phyloP scores from a whole-genome alignment of 1,284 basidiomycete species.

The Puccinia sorghi region DNA sequence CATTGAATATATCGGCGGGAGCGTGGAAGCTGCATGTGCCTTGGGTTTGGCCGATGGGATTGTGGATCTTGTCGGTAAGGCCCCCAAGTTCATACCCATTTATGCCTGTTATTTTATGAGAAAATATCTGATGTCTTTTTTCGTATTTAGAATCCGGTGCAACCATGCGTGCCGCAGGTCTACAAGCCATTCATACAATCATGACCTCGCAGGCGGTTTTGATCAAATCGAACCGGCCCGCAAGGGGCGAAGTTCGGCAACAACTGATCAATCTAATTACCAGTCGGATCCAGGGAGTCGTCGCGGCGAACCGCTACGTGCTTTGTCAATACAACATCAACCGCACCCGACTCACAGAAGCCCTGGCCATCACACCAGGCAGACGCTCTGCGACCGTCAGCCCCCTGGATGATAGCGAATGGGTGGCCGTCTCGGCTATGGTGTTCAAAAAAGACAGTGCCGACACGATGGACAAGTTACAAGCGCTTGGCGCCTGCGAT shows the following conservation, averaged over 20 bases:
- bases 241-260: constrained; percentile 62
- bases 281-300: constrained; percentile 73
- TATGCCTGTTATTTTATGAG: background rate
- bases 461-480: constrained; percentile 84
- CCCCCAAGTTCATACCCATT: constrained; percentile 66
- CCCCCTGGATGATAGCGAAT: constrained; percentile 74
- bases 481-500: constrained; percentile 81
- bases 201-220: constrained; percentile 74
- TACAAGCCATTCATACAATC: constrained; percentile 87
- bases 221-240: constrained; percentile 72
- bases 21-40: constrained; percentile 95
- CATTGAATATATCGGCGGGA: constrained; percentile 94
- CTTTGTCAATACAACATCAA: constrained; percentile 24
- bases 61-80: constrained; percentile 60
- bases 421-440: constrained; percentile 93
- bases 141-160: constrained; percentile 73
- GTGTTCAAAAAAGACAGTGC: constrained; percentile 83
- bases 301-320: constrained; percentile 64
- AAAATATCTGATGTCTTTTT: background rate
- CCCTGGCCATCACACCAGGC: constrained; percentile 79
- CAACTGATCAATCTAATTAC: constrained; percentile 77
- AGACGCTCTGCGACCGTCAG: constrained; percentile 85
- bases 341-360: constrained; percentile 59
- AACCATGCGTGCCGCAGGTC: constrained; percentile 89
- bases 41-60: constrained; percentile 97